phyloP scores from a whole-genome alignment of 306 rosid genomes.

The Trifolium repens region DNA sequence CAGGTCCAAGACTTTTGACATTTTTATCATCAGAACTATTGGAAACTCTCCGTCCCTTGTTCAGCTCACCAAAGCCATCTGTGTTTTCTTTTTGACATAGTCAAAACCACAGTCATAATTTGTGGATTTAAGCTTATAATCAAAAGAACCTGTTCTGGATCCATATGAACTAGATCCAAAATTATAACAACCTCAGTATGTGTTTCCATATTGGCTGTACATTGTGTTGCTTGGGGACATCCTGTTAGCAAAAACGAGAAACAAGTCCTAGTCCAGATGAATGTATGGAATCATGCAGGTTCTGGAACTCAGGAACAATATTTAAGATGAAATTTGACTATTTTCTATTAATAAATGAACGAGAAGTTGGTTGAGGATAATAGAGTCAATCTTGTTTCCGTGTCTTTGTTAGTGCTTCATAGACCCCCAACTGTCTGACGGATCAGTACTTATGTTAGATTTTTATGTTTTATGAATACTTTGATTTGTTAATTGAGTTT shows the following conservation, averaged over 20 bases:
- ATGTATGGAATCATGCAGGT: constrained; percentile 14
- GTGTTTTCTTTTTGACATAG: constrained; percentile 34
- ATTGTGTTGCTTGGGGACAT: constrained; percentile 44
- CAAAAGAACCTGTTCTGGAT: constrained; percentile 34
- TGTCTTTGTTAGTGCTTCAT: not conserved
- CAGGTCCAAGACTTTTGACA: not conserved
- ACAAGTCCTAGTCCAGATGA: constrained; percentile 43
- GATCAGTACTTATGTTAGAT: not conserved
- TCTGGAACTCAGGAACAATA: too few relatives aligned
- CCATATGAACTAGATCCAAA: constrained; percentile 50
- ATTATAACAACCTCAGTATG: constrained; percentile 38
- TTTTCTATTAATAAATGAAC: too few relatives aligned
- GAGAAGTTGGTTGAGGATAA: too few relatives aligned
- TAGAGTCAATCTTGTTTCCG: not conserved
- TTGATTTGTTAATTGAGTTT: constrained; percentile 11
- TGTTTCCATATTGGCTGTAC: constrained; percentile 48
- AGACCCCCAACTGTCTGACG: not conserved
- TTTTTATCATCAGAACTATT: constrained; percentile 40
- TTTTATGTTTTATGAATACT: not conserved
- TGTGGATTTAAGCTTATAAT: constrained; percentile 25
- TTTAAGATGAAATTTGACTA: too few relatives aligned
- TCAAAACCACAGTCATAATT: constrained; percentile 24
- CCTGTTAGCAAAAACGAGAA: constrained; percentile 40
- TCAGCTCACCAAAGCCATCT: constrained; percentile 52
- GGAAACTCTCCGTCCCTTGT: constrained; percentile 56